Conservation (phyloP, 1,284 basidiomycete genomes). For the Tranzscheliella williamsii region DNA sequence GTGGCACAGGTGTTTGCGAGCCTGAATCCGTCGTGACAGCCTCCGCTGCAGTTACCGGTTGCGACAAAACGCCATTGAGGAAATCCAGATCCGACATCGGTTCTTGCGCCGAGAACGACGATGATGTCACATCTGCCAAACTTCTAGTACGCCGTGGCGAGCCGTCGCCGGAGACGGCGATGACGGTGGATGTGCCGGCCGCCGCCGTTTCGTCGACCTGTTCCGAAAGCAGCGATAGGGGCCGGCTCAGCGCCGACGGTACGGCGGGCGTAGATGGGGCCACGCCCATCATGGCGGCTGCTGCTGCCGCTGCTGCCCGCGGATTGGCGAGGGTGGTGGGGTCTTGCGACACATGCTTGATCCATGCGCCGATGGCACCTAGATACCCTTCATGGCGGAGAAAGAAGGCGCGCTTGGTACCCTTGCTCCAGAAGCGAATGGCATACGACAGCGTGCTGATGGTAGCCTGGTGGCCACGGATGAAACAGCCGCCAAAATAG, state of each 20-base stretch:
- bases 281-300: background rate
- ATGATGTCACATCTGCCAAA: too few species aligned
- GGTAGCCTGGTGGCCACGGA: constrained; percentile 94
- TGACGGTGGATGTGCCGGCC: background rate
- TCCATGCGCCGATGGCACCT: constrained; percentile 67
- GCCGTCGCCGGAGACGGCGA: too few species aligned
- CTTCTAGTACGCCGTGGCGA: too few species aligned
- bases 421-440: constrained; percentile 99
- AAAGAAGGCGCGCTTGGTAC: constrained; percentile 93
- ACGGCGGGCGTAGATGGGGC: constrained; percentile 7
- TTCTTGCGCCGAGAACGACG: too few species aligned
- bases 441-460: constrained; percentile 97
- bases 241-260: constrained; percentile 22
- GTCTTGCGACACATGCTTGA: constrained; percentile 49
- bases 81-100: constrained; percentile 36
- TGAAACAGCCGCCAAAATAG: constrained; percentile 99
- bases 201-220: too few species aligned
- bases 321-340: constrained; percentile 6
- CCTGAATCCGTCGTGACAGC: too few species aligned
- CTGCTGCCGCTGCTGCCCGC: constrained; percentile 13
- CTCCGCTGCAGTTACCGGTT: too few species aligned
- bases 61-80: constrained; percentile 25
- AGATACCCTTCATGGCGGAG: constrained; percentile 97
- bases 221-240: too few species aligned
- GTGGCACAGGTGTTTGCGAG: too few species aligned